Evolutionary conservation across 2,329 filamentous ascomycete species (phyloP), one percentile per base, ranked within the genome.

Genomic region (Epichloe hybrida): DNA sequence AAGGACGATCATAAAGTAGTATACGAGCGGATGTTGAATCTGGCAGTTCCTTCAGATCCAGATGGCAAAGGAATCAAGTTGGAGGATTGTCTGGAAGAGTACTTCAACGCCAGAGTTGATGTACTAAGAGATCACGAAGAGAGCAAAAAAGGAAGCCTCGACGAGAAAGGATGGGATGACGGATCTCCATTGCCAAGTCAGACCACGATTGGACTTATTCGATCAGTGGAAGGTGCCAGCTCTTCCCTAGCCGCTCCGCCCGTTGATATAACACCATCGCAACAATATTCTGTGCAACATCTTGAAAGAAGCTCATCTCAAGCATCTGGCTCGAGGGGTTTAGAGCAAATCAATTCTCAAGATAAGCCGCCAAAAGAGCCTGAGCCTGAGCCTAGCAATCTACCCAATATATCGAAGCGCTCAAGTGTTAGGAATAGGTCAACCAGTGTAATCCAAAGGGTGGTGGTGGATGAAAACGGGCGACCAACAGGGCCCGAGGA

Each of bases 41-140:
- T 98, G 40, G 90, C 89, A 0, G 86, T 98, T n/a, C 87, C 88
- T 0, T 75, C 83, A 1, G 83, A 87, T 47, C 76, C 81, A 5
- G 80, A 86, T 44, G 83, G 81, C 23, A 81, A 80, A 52, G 74
- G 77, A 2, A 76, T 96, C 54, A 89, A 84, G 31, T 70, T 98
- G 20, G 93, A 97, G 66, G 86, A 94, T 57, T 97, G 91, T 59
- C 69, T 98, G 17, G 90, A 96, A 63, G 83, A 85, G 49, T 97
- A 96, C 62, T 97, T 97, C 74, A 96, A 97, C 66, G 90, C 90
- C 52, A 79, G 82, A 51, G 88, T 98, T 49, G 89, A 96, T 60
- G 89, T 98, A 3, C 83, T 85, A 57, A 78, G 91, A 49, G 85
- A 91, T 52, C 77, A 74, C 49, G 66, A 73, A 35, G 76, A 78